Evolutionary conservation across 441 rosid genomes (phyloP).

Genomic region (Brassica balearica): DNA sequence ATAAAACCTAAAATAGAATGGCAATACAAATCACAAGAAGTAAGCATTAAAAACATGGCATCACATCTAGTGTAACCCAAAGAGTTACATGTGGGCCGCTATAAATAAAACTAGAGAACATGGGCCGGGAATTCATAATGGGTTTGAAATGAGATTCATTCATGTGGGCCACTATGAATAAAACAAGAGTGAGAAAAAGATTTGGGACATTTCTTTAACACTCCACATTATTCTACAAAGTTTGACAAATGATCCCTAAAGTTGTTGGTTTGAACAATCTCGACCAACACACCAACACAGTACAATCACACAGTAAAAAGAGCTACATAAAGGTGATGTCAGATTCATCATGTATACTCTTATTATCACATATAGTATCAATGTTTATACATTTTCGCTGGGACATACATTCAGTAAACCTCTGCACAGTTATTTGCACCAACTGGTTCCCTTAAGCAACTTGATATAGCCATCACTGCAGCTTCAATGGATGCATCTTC

Average conservation of each 20-base stretch:
- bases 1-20: neutral
- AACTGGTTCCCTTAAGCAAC: conserved; percentile 87
- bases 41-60: no score
- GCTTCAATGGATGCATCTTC: conserved; percentile 89
- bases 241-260: neutral
- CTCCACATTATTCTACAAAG: conserved; percentile 6
- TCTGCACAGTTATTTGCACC: conserved; percentile 77
- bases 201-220: neutral
- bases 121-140: neutral
- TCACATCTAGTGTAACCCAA: neutral
- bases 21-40: neutral
- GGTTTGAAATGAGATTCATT: neutral
- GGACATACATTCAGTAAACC: conserved; percentile 46
- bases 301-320: neutral
- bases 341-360: neutral
- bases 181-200: neutral
- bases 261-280: neutral
- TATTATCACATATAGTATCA: neutral
- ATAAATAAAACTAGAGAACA: neutral
- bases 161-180: neutral
- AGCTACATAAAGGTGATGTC: neutral
- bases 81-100: neutral
- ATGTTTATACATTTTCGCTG: neutral
- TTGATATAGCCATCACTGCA: conserved; percentile 88
- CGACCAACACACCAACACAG: neutral